phyloP scores from a whole-genome alignment of 1,139 yeast genomes.

The Pichia sp. region DNA sequence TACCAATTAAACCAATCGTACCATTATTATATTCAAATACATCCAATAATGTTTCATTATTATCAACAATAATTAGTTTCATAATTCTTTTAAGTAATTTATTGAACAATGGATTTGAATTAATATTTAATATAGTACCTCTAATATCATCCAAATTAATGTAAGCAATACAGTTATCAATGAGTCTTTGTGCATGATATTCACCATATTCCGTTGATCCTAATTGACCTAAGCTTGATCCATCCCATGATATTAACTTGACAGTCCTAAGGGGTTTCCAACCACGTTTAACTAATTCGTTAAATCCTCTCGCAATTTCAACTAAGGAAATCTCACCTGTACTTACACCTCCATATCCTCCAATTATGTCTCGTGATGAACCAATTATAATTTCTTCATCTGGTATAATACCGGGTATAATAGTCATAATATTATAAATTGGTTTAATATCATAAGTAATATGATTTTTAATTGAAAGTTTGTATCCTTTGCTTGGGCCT shows the following conservation, averaged over 20 bases:
- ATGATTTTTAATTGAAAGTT: conserved; percentile 22
- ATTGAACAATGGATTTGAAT: conserved; percentile 38
- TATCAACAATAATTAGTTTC: conserved; percentile 31
- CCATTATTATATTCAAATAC: conserved; percentile 30
- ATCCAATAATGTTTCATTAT: conserved; percentile 29
- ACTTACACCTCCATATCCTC: conserved; percentile 41
- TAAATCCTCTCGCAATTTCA: conserved; percentile 41
- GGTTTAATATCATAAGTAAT: conserved; percentile 35
- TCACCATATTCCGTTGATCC: conserved; percentile 48
- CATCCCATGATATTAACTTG: conserved; percentile 48
- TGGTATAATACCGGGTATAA: conserved; percentile 42
- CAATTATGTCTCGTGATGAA: conserved; percentile 39
- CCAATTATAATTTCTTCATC: conserved; percentile 45
- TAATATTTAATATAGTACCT: conserved; percentile 36
- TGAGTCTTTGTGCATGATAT: conserved; percentile 30
- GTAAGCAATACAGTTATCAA: conserved; percentile 36
- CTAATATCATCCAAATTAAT: conserved; percentile 41
- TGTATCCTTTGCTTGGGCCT: conserved; percentile 33
- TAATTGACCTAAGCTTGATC: conserved; percentile 38
- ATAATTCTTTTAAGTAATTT: conserved; percentile 32
- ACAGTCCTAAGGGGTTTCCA: conserved; percentile 53
- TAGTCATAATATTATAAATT: conserved; percentile 39
- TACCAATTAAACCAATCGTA: conserved; percentile 30
- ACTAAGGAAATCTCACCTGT: conserved; percentile 39
- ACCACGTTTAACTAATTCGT: conserved; percentile 35